Base-by-base conservation (phyloP, 805 yeast species). In the Saccharomycopsis fodiens region DNA sequence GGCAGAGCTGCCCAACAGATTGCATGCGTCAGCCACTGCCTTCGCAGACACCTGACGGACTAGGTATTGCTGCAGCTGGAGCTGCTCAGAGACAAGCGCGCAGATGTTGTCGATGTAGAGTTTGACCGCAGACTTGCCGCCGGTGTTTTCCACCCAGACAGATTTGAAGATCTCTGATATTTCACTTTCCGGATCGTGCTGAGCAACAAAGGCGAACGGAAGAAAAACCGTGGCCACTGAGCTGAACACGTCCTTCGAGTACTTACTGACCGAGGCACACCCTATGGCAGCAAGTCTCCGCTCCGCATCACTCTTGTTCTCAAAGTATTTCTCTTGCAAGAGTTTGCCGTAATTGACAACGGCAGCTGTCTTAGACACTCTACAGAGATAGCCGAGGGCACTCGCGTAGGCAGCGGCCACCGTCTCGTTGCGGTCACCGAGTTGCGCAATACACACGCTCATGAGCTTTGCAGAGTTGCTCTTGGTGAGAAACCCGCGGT, bases 131-230 rank as follows among this genome's bases (percentile, higher is more conserved):
- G 78, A 82, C 17, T 69, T 62, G 5, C 87, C 85, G 1, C 95
- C 89, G 10, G 84, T 72, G 42, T 78, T 76, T 54, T 85, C 95
- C 7, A 73, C 67, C 96, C 97, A 91, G 37, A 76, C 82, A 27
- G 68, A 68, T 8, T 71, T 77, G 57, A 82, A 89, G 3, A 64
- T 58, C 2, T 61, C 61, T 1, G 68, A 56, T 1, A 78, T 77
- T 1, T 64, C 65, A 16, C 66, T 61, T 13, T 66, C 72, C 16
- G 21, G 16, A 57, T 86, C 95, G 56, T 82, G 79, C 52, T 77
- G 78, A 1, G 86, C 97, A 47, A 91, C 65, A 58, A 78, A 91
- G 0, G 87, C 74, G 45, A 91, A 62, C 0, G 97, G 97, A 48
- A 89, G 65, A 50, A 84, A 81, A 1, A 78, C 74, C 15, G 78